A percentile compares a stretch with the other conserved stretches of the same genome.
Conservation (phyloP, 352 stramenopile genomes). For the Globisporangium takayamanum region DNA sequence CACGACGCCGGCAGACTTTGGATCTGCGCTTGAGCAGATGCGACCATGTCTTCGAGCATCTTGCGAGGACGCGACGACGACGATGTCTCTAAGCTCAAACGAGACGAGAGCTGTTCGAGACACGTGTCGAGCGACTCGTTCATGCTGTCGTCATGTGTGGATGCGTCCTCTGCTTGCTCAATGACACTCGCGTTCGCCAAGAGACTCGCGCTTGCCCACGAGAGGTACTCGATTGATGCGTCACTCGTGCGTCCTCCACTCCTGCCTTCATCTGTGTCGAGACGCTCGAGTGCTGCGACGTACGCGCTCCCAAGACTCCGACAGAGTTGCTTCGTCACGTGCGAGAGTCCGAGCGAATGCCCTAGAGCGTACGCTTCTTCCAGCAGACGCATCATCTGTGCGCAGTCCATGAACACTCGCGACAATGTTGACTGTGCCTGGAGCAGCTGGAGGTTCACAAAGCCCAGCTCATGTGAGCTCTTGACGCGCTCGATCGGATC, state of each 20-base stretch:
- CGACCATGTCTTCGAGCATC: slow-evolving; percentile 15
- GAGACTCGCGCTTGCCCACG: slow-evolving; percentile 30
- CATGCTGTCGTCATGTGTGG: slow-evolving; percentile 11
- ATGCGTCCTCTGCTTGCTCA: slow-evolving; percentile 14
- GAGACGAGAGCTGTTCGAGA: slow-evolving; percentile 10
- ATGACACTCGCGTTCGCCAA: slow-evolving; percentile 27
- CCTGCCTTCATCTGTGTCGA: slow-evolving; percentile 14
- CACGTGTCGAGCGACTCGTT: slow-evolving; percentile 6
- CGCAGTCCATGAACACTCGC: slow-evolving; percentile 29
- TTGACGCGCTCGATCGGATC: slow-evolving; percentile 43
- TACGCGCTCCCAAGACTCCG: slow-evolving; percentile 42
- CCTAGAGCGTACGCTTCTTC: slow-evolving; percentile 39
- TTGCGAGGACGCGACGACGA: neutral
- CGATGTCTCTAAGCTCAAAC: neutral
- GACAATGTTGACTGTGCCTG: slow-evolving; percentile 19
- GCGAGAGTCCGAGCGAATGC: slow-evolving; percentile 31
- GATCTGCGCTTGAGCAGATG: slow-evolving; percentile 19
- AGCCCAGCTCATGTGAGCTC: slow-evolving; percentile 37
- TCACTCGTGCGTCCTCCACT: slow-evolving; percentile 3
- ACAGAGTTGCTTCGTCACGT: slow-evolving; percentile 42
- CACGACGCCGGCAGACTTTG: slow-evolving; percentile 29
- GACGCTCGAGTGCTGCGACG: slow-evolving; percentile 17
- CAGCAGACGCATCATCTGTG: slow-evolving; percentile 25
- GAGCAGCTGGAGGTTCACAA: slow-evolving; percentile 32
- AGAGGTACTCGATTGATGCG: slow-evolving; percentile 15